Evolutionary conservation across 2,329 filamentous ascomycete genomes (phyloP), one percentile per base, ranked within the genome.

Genomic region (Diaporthe vaccinii): DNA sequence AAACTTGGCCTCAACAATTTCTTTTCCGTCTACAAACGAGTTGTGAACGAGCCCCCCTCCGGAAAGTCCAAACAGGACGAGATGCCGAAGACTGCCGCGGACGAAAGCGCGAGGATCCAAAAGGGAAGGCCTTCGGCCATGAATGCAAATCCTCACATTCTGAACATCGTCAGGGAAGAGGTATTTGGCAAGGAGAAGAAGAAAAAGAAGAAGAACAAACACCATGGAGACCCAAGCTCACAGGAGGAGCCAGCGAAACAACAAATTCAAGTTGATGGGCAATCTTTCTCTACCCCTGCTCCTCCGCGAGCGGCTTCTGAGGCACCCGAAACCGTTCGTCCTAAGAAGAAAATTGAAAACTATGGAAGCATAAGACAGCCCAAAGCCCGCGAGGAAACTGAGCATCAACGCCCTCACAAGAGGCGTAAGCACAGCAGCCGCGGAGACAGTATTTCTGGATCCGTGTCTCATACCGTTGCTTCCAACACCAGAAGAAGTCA

Each of bases 91-190:
- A 15, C 46, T 28, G 5, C 55, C 41, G 3, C 12, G 53, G 10
- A n/a, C 2, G 44, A 41, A 34, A 6, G 17, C 61, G 41, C 6
- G 12, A 65, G 3, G 4, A 31, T 46, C 17, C 22, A 69, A 59
- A 5, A 44, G 28, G 36, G 8, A 12, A 34, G 12, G 28, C n/a
- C n/a, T 34, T 14, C 28, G 34, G 5, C 49, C n/a, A 31, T 49
- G 36, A 34, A 31, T 22, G 17, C 31, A 2, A 49, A 51, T 25
- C 22, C n/a, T 1, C 44, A 22, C 1, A 36, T 55, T 10, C 46
- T 69, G 9, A 73, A 73, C 22, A 39, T 62, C 28, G 46, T 31
- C 14, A 57, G 28, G 17, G 69, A 61, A 0, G 55, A 73, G 17
- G 20, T 55, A 3, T 49, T 55, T 10, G 61, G 61, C 5, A 4